Evolutionary conservation across 805 yeast species (phyloP).

Genomic region (Candida nitratophila): DNA sequence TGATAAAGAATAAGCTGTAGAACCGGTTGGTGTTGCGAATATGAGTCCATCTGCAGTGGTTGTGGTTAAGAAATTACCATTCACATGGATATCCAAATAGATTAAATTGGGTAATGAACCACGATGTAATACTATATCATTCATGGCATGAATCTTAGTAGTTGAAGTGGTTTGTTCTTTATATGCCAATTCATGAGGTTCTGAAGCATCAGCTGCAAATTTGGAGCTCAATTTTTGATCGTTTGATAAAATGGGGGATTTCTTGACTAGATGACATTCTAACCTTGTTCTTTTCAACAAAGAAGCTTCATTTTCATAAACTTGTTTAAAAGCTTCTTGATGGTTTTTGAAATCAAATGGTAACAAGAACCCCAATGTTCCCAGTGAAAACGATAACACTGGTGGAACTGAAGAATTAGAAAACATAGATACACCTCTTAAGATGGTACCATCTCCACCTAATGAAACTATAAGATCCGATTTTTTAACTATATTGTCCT

Average conservation of each 20-base stretch:
- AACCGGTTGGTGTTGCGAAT: slow-evolving; percentile 88
- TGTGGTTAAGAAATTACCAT: slow-evolving; percentile 77
- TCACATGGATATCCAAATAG: slow-evolving; percentile 76
- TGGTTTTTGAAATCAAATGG: slow-evolving; percentile 76
- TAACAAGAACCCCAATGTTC: slow-evolving; percentile 81
- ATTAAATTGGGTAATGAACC: slow-evolving; percentile 85
- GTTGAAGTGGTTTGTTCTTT: slow-evolving; percentile 9
- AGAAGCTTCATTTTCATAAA: slow-evolving; percentile 60
- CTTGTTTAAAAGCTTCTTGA: slow-evolving; percentile 52
- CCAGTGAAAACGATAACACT: slow-evolving; percentile 78
- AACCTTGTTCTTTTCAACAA: slow-evolving; percentile 74
- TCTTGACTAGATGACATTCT: slow-evolving; percentile 60
- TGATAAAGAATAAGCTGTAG: slow-evolving; percentile 84
- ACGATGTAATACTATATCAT: slow-evolving; percentile 82
- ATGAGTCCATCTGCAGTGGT: slow-evolving; percentile 91
- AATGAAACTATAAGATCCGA: slow-evolving; percentile 79
- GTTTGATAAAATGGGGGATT: slow-evolving; percentile 5
- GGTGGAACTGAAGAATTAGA: slow-evolving; percentile 77
- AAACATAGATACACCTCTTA: slow-evolving; percentile 77
- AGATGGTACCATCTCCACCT: slow-evolving; percentile 96
- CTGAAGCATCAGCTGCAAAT: slow-evolving; percentile 8
- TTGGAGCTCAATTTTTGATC: not conserved
- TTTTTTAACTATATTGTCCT: slow-evolving; percentile 48
- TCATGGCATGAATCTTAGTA: slow-evolving; percentile 71
- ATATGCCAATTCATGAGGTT: slow-evolving; percentile 9